Conservation (phyloP, 2,329 filamentous ascomycete species). For the Aspergillus felis region DNA sequence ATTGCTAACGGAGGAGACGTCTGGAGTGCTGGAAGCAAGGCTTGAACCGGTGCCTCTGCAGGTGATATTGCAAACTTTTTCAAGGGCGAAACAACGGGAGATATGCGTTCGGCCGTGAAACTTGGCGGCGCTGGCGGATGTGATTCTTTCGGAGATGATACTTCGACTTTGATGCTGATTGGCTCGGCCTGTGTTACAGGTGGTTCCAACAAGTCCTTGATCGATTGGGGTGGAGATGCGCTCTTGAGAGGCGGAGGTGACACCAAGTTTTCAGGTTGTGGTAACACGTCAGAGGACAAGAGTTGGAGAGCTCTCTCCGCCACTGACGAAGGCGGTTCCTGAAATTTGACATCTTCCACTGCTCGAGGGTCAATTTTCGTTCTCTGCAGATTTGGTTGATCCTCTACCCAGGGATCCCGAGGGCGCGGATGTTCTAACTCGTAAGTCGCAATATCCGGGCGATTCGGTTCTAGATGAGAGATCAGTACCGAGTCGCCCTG, state of each 20-base stretch:
- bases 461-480: constrained; percentile 59
- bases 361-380: background rate
- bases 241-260: background rate
- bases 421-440: constrained; percentile 53
- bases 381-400: constrained; percentile 28
- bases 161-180: background rate
- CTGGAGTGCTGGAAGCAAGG: constrained; percentile 38
- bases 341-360: background rate
- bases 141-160: constrained; percentile 20
- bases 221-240: background rate
- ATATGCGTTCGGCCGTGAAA: background rate
- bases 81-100: constrained; percentile 21
- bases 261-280: background rate
- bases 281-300: background rate
- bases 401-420: constrained; percentile 41
- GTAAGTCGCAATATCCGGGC: constrained; percentile 59
- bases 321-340: background rate
- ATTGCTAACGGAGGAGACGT: constrained; percentile 32
- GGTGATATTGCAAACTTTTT: constrained; percentile 31
- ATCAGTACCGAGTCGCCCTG: constrained; percentile 62
- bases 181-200: background rate
- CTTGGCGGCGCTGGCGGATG: background rate
- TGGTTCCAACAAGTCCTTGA: background rate
- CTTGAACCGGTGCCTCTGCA: constrained; percentile 24
- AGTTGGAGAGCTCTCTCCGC: background rate